These are phyloP conservation scores for Starmerella cellae DNA, from an alignment of 805 yeast species.

Conservation along the genomic window DNA sequence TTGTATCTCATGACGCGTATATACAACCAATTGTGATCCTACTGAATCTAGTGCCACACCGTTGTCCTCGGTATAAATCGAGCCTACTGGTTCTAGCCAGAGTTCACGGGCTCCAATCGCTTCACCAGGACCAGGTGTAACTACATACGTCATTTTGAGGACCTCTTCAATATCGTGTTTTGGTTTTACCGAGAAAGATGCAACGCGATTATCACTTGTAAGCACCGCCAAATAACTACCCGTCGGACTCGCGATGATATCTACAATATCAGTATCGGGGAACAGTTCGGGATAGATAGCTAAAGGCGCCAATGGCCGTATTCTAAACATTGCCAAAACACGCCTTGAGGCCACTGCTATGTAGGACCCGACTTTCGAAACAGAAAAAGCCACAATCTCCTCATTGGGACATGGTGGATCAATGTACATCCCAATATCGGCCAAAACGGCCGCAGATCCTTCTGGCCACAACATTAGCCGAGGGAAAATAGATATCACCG, in stretches of 20 bases:
- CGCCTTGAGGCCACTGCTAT: constrained; percentile 15
- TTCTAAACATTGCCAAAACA: constrained; percentile 18
- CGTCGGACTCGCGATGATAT: constrained; percentile 8
- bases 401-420: constrained; percentile 14
- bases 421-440: constrained; percentile 14
- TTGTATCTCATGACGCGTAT: constrained; percentile 8
- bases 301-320: constrained; percentile 20
- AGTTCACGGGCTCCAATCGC: constrained; percentile 29
- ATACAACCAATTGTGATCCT: constrained; percentile 11
- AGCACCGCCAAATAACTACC: constrained; percentile 14
- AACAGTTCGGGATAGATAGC: constrained; percentile 17
- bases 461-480: constrained; percentile 23
- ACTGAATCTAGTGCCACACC: constrained; percentile 4
- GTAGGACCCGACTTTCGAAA: constrained; percentile 20
- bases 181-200: constrained; percentile 14
- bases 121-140: constrained; percentile 31
- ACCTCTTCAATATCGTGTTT: constrained; percentile 19
- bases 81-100: constrained; percentile 19
- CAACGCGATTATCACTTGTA: constrained; percentile 14
- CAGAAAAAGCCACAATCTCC: constrained; percentile 9
- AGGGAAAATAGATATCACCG: not conserved
- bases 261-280: constrained; percentile 8
- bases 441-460: constrained; percentile 18
- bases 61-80: constrained; percentile 9
- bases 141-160: constrained; percentile 6